These are phyloP conservation scores for Bjerkandera adusta DNA, from an alignment of 1,284 basidiomycete species.

Conservation along the genomic window DNA sequence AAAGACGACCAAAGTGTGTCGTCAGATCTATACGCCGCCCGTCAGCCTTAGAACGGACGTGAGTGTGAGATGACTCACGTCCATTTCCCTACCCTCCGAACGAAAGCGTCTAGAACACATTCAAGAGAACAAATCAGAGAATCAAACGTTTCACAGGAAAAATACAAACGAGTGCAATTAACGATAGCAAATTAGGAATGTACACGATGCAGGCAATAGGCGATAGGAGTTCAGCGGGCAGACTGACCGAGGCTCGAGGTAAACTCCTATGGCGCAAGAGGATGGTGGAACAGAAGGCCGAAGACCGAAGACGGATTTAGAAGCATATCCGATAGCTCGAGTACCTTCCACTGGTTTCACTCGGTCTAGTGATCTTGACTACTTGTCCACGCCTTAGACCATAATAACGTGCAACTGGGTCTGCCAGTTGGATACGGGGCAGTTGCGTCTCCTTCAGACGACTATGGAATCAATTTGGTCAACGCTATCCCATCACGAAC, in stretches of 20 bases:
- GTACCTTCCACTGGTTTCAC: constrained; percentile 96
- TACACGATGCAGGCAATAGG: constrained; percentile 11
- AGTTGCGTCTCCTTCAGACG: constrained; percentile 98
- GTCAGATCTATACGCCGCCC: too few species aligned
- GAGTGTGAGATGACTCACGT: too few species aligned
- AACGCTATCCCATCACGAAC: constrained; percentile 7
- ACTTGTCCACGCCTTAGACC: constrained; percentile 94
- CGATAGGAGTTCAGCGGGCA: neutral
- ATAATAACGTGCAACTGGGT: constrained; percentile 98
- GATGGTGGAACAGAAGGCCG: neutral
- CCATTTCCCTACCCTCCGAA: too few species aligned
- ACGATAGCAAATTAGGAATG: constrained; percentile 3
- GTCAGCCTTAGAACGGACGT: too few species aligned
- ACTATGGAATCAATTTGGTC: constrained; percentile 41
- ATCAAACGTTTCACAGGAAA: too few species aligned
- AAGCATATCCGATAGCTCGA: constrained; percentile 91
- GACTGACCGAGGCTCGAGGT: neutral
- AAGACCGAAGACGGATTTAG: constrained; percentile 27
- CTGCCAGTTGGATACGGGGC: constrained; percentile 92
- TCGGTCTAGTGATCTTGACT: constrained; percentile 96
- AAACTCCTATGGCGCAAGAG: neutral
- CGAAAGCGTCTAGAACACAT: too few species aligned
- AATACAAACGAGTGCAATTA: neutral
- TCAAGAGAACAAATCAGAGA: too few species aligned
- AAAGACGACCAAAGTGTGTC: too few species aligned